Evolutionary conservation across 345 rosid species (phyloP), one percentile per base, ranked within the genome.

Genomic region (Boechera stricta): DNA sequence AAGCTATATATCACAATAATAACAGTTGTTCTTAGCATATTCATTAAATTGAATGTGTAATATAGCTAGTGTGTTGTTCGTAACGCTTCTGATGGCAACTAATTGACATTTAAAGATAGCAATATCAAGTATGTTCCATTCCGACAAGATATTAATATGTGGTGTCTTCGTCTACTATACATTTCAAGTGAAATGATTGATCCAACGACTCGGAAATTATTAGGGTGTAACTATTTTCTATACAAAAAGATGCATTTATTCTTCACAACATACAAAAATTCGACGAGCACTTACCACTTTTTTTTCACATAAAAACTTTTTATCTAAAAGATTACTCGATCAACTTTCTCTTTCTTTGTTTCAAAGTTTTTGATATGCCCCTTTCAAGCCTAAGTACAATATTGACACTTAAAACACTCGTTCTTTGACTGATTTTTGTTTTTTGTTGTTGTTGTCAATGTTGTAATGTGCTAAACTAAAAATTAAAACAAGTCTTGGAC

Each of bases 31-130:
- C 7, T 64, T 64, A 54, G 11, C 56, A 53, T 32, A 52, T 42
- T 54, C 63, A 41, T 53, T 41, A 29, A 2, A 38, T 7, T 36
- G 0, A 38, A 38, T 29, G 16, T 48, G 67, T 48, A 35, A 10
- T n/a, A 39, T 39, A 39, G 42, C 42, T 49, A 24, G 4, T 12
- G 16, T 70, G 10, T 21, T 59, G 2, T 71, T 47, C 12, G 12
- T 21, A 58, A 71, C 45, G 41, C 41, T 13, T 45, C 28, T 45
- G 66, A 32, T 44, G 35, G 53, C 68, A 64, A 44, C 38, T 64
- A 28, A 28, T 64, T 64, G 38, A 26, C 52, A 63, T 63, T 42
- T 63, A 28, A 64, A 16, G 42, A n/a, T 31, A 47, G 15, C 70
- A 1, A 45, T 13, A 42, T 10, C 44, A 39, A 29, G 21, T 29